Conservation (phyloP, 805 yeast genomes). For the Lipomyces orientalis region DNA sequence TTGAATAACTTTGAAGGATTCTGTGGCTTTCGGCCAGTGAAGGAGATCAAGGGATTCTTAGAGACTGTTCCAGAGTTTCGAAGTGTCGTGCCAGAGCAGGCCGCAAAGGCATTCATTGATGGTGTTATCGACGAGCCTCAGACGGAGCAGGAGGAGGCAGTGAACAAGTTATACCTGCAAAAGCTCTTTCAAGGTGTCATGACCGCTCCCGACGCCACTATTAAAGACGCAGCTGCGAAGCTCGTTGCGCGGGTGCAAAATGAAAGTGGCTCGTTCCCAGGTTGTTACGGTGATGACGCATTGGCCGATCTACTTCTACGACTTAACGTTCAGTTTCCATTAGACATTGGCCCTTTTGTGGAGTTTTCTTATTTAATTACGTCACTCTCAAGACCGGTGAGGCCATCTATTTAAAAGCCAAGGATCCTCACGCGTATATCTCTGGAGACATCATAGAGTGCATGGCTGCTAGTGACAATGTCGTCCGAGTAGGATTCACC, state of each 20-base stretch:
- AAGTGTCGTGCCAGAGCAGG: conserved; percentile 69
- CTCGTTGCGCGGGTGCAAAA: conserved; percentile 69
- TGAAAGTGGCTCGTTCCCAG: conserved; percentile 64
- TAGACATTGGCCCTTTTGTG: conserved; percentile 94
- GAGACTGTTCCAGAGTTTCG: conserved; percentile 76
- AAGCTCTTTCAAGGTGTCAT: conserved; percentile 79
- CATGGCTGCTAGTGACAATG: conserved; percentile 99
- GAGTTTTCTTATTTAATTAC: conserved; percentile 90
- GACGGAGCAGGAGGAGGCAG: conserved; percentile 53
- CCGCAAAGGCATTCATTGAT: conserved; percentile 47
- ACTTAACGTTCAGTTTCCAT: conserved; percentile 85
- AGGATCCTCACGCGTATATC: conserved; percentile 98
- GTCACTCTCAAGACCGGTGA: conserved; percentile 83
- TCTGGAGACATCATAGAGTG: conserved; percentile 98
- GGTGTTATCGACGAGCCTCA: conserved; percentile 45
- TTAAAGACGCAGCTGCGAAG: conserved; percentile 62
- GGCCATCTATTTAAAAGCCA: conserved; percentile 95
- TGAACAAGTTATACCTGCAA: conserved; percentile 72
- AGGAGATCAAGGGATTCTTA: conserved; percentile 72
- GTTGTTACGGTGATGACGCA: conserved; percentile 50
- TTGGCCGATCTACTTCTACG: conserved; percentile 77
- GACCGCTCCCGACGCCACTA: conserved; percentile 71
- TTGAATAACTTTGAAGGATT: conserved; percentile 95
- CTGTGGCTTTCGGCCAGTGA: conserved; percentile 95
- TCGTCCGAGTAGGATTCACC: conserved; percentile 98